Evolutionary conservation across 495 filamentous ascomycete genomes (phyloP), one percentile per base, ranked within the genome.

Genomic region (Penicillium parvum): DNA sequence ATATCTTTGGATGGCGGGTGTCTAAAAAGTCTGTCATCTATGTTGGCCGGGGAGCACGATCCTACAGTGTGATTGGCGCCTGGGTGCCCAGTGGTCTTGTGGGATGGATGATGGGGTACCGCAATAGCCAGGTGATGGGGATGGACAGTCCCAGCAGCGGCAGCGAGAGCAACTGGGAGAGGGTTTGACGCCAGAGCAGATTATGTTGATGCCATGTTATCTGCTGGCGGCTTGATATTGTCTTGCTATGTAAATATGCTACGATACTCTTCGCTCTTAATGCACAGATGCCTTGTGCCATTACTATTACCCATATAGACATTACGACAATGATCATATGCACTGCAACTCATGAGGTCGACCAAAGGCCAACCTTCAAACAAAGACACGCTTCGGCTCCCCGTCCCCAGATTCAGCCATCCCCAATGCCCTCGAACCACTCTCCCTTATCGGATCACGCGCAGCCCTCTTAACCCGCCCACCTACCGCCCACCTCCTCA

Each of bases 31-130:
- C 71, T 7, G 74, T 84, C 2, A 73, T 86, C 45, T 79, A 86
- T 26, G 84, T 94, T 11, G 92, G 92, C 7, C 73, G 86, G 34
- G 94, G 92, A 4, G 87, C 86, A 9, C 60, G 80, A 33, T 71
- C 85, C 0, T 97, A 98, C 63, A 83, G 83, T n/a, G 67, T 95
- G 23, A 82, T 97, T 1, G 94, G 92, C 2, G 74, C 77, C 11
- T 94, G 83, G 82, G 76, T 83, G n/a, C 92, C 92, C 7, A 70
- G 75, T 12, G 77, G 82, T 5, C 32, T 96, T 20, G 86, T 96
- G 16, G 79, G 77, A 12, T 88, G 86, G 84, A 96, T 97, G 87
- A 79, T 96, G 75, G 86, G 90, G 1, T 76, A 86, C 22, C 66
- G 77, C 28, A 68, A 66, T 36, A 77, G 60, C 16, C 41, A 54